Evolutionary conservation across 2,329 filamentous ascomycete genomes (phyloP).

Genomic region (Aureobasidium zeae): DNA sequence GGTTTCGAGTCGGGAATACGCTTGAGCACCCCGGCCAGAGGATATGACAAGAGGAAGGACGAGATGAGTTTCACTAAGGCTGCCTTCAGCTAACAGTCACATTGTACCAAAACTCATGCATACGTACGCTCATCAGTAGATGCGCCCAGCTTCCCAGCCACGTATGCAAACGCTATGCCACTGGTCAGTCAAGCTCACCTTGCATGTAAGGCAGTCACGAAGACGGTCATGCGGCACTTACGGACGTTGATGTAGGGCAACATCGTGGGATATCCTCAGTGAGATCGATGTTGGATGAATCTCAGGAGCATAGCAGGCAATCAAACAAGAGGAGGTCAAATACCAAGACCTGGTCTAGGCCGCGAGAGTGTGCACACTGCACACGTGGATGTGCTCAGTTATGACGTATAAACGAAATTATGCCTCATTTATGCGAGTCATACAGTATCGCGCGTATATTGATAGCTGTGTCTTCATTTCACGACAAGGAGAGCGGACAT

Average conservation of each 20-base stretch:
- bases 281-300: not conserved
- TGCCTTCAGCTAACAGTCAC: constrained; percentile 17
- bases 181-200: constrained; percentile 17
- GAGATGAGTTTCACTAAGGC: constrained; percentile 88
- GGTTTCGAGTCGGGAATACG: constrained; percentile 78
- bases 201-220: not conserved
- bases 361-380: not conserved
- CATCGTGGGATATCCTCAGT: constrained; percentile 35
- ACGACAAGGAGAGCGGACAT: not conserved
- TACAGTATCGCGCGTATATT: not conserved
- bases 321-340: not conserved
- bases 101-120: not conserved
- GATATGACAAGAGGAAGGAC: constrained; percentile 86
- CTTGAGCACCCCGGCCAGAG: constrained; percentile 79
- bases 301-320: not conserved
- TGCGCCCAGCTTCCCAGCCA: constrained; percentile 48
- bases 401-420: constrained; percentile 9
- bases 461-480: too few species aligned
- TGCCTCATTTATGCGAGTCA: not conserved
- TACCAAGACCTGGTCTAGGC: too few species aligned
- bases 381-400: constrained; percentile 5
- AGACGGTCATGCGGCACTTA: constrained; percentile 31
- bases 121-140: constrained; percentile 55
- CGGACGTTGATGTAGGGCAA: constrained; percentile 55
- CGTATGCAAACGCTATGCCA: constrained; percentile 50